These are phyloP conservation scores for Aplosporella prunicola DNA, from an alignment of 2,329 filamentous ascomycete genomes.

Conservation along the genomic window DNA sequence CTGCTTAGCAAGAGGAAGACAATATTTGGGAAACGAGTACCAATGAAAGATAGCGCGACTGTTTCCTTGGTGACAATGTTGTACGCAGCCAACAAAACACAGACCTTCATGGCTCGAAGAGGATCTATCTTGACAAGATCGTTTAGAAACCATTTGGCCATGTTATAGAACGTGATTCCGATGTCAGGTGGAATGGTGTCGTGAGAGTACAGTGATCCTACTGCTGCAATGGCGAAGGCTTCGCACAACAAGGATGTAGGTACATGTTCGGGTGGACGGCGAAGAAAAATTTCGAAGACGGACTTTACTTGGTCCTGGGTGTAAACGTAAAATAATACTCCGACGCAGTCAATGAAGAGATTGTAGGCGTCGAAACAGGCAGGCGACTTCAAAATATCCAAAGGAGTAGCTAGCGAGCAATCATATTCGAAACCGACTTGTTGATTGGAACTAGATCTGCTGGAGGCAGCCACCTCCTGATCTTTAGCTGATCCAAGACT, in stretches of 20 bases:
- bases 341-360: conserved; percentile 15
- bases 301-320: conserved; percentile 12
- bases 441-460: too few species aligned
- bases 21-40: conserved; percentile 7
- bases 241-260: conserved; percentile 12
- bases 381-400: background rate
- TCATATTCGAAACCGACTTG: background rate
- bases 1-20: background rate
- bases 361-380: conserved; percentile 9
- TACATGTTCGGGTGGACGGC: conserved; percentile 2
- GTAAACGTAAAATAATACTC: conserved; percentile 15
- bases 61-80: conserved; percentile 16
- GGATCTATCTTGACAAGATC: conserved; percentile 14
- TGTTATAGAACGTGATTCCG: conserved; percentile 16
- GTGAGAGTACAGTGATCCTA: conserved; percentile 14
- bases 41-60: conserved; percentile 16
- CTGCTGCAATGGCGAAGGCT: conserved; percentile 15
- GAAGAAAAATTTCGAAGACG: conserved; percentile 12
- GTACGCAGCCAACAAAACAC: conserved; percentile 16
- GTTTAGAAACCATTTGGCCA: conserved; percentile 15
- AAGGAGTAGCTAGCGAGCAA: background rate
- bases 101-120: conserved; percentile 17
- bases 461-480: too few species aligned
- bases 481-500: too few species aligned
- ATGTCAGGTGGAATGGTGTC: conserved; percentile 11